A percentile compares a stretch with the other conserved stretches of the same genome.
phyloP scores from a whole-genome alignment of 176 grass and related monocot genomes.

The Juncus inflexus region DNA sequence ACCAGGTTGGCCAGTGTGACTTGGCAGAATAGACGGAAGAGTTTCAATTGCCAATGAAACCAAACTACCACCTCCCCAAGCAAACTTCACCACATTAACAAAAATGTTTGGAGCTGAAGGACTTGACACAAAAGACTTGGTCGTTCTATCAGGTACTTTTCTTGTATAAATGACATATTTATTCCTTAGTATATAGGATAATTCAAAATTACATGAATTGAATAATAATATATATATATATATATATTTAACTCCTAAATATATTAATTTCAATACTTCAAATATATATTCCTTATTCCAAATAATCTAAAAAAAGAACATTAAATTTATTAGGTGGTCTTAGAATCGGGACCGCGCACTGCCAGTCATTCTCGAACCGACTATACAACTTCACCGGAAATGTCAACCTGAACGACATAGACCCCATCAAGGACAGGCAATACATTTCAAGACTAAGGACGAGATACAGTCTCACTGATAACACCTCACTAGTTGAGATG shows the following conservation, averaged over 20 bases:
- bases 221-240: not conserved
- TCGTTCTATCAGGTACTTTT: conserved; percentile 47
- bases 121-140: conserved; percentile 43
- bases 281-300: not conserved
- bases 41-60: conserved; percentile 34
- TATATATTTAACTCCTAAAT: not conserved
- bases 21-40: conserved; percentile 46
- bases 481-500: conserved; percentile 49
- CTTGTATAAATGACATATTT: too few relatives aligned
- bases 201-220: not conserved
- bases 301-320: not conserved
- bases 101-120: conserved; percentile 38
- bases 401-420: conserved; percentile 28
- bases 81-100: conserved; percentile 34
- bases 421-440: conserved; percentile 35
- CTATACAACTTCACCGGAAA: conserved; percentile 66
- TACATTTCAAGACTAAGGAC: conserved; percentile 33
- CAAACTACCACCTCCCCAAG: conserved; percentile 27
- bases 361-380: conserved; percentile 35
- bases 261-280: not conserved
- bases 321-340: conserved; percentile 20
- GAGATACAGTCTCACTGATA: conserved; percentile 37
- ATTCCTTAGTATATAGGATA: too few relatives aligned
- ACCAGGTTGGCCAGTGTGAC: conserved; percentile 38
- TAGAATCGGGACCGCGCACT: conserved; percentile 39